Evolutionary conservation across 257 asterid genomes (phyloP), one percentile per base, ranked within the genome.

Genomic region (Rehmannia glutinosa): DNA sequence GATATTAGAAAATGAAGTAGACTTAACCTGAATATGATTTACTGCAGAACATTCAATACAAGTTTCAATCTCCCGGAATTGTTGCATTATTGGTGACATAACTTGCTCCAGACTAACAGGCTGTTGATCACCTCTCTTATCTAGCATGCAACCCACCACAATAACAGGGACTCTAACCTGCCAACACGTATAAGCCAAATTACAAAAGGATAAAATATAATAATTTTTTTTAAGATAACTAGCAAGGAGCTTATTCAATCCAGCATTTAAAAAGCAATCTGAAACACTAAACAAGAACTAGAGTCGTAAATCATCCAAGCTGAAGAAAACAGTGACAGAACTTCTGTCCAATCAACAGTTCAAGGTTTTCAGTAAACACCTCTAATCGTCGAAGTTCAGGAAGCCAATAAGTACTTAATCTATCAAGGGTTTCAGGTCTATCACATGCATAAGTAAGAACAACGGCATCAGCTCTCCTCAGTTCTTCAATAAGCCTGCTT

Each of bases 61-160:
- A 20, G 97, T 91, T 81, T 94, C 99, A 54, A 94, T 91, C 87
- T 94, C 99, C 74, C 97, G 90, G 70, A 88, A 94, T 76, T 88
- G 96, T 78, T 94, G 96, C 99, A 94, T 94, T 66, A 94, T 88
- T 7, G 99, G 97, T 24, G 95, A 85, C 99, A 94, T 94, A 75
- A 90, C 95, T 83, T 87, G 91, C 82, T 91, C 99, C 71, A 94
- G 78, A 73, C 89, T 86, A 73, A 87, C 74, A 16, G 95, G 85
- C 17, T 78, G 83, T 50, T 78, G 90, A 45, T 84, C 97, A 35
- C 80, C 91, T 81, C 99, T 84, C 85, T 73, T 85, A 76, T 94
- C 99, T 43, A 94, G 83, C 97, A 85, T 94, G 80, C 99, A 94
- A 55, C 99, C 99, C 64, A 91, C 99, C 66, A 94, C 99, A 71